These are phyloP conservation scores for Aspergillus fructus DNA, from an alignment of 2,329 filamentous ascomycete genomes.

Conservation along the genomic window DNA sequence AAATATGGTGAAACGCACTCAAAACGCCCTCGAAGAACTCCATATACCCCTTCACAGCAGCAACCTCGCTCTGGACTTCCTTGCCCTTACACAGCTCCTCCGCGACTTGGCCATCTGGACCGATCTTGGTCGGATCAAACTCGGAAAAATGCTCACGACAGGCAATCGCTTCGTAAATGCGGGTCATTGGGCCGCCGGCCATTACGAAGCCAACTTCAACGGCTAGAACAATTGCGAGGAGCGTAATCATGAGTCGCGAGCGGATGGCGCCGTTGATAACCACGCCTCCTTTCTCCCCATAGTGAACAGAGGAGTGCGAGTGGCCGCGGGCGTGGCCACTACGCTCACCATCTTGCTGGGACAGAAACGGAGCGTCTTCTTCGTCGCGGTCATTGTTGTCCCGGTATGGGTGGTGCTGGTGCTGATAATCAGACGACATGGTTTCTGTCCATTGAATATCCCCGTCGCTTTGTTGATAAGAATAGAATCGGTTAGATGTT, in stretches of 20 bases:
- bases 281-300: conserved; percentile 10
- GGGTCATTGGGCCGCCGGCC: conserved; percentile 45
- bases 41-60: conserved; percentile 51
- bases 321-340: neutral
- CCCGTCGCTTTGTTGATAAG: neutral
- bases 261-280: conserved; percentile 27
- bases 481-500: neutral
- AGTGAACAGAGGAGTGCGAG: neutral
- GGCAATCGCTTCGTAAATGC: conserved; percentile 51
- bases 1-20: conserved; percentile 25
- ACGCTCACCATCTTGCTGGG: neutral
- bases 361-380: neutral
- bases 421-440: neutral
- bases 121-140: conserved; percentile 46
- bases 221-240: conserved; percentile 44
- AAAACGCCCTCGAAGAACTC: conserved; percentile 49
- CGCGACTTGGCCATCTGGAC: conserved; percentile 40
- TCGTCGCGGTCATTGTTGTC: neutral
- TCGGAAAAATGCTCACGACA: conserved; percentile 47
- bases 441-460: neutral
- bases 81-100: conserved; percentile 53
- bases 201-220: conserved; percentile 49
- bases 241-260: conserved; percentile 39
- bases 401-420: neutral
- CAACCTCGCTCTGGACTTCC: conserved; percentile 49